Evolutionary conservation across 768 basidiomycete genomes (phyloP), one percentile per base, ranked within the genome.

Genomic region (Lactifluus piperatus): DNA sequence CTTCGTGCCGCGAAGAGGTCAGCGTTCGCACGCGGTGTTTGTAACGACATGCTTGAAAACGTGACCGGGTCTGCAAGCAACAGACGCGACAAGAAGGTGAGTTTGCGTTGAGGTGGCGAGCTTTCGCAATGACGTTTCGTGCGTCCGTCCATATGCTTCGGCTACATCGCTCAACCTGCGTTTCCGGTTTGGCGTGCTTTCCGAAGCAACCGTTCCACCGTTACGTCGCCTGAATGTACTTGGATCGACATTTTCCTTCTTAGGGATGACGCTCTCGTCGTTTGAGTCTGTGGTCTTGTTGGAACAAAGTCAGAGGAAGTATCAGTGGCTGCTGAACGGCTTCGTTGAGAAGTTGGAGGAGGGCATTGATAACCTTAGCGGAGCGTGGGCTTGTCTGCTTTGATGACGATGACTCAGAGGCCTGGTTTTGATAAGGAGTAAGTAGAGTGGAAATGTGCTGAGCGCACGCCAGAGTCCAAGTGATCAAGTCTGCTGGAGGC

Each of bases 191-290:
- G 58, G 53, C 20, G 50, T 52, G 34, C n/a, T 47, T n/a, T 41
- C 57, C 5, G 62, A 43, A 34, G 26, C 10, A 5, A 43, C 45
- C 6, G 41, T 24, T n/a, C 26, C 27, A 6, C 44, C 73, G 73
- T 60, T 77, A 72, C 75, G 6, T 71, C 67, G 2, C 39, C 54
- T 57, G 62, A 72, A 72, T n/a, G 68, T 71, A 30, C 60, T 46
- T 1, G 85, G 84, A 63, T 88, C 81, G 47, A 89, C 74, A 62
- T 85, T 84, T 66, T 87, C 86, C 69, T 88, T 88, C 68, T 88
- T 86, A 3, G 85, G 71, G 8, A 83, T 63, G 36, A 86, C 71
- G 24, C 84, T 74, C 6, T 83, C 82, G 30, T 81, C 81, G 58
- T 84, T 82, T 41, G 69, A 60, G 54, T 60, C 60, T 20, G 66